phyloP scores from a whole-genome alignment of 176 grass and related monocot species.

The Aechmea fasciata region DNA sequence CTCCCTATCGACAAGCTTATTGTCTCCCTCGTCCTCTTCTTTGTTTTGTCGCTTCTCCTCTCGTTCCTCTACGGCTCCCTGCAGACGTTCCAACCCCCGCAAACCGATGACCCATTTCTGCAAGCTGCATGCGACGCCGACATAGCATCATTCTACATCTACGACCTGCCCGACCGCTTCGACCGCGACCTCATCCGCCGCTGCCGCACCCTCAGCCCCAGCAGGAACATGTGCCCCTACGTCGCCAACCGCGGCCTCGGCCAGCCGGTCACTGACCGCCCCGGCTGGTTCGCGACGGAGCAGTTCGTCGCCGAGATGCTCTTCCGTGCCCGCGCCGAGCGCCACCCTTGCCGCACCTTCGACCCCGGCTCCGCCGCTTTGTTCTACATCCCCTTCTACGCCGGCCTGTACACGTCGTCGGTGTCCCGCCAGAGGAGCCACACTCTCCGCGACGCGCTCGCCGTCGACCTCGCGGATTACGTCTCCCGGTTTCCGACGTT shows the following conservation, averaged over 20 bases:
- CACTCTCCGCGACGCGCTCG: slow-evolving; percentile 30
- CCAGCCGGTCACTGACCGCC: neutral
- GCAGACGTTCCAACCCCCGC: no score
- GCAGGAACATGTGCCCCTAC: slow-evolving; percentile 14
- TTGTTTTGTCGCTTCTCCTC: no score
- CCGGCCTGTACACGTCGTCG: slow-evolving; percentile 3
- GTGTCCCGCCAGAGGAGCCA: neutral
- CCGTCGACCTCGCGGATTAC: slow-evolving; percentile 33
- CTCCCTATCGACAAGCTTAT: no score
- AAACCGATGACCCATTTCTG: no score
- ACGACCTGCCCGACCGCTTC: no score
- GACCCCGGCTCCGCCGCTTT: no score
- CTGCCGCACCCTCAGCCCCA: no score
- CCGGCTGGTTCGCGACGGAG: slow-evolving; percentile 27
- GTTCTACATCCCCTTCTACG: slow-evolving; percentile 22
- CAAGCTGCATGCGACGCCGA: no score
- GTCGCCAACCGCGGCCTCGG: slow-evolving; percentile 20
- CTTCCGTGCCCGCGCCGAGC: slow-evolving; percentile 26
- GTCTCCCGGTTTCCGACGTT: slow-evolving; percentile 26
- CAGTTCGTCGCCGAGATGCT: slow-evolving; percentile 30
- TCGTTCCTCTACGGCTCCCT: no score
- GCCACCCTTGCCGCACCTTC: slow-evolving; percentile 35
- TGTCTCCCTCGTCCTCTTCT: no score
- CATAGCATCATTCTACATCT: no score
- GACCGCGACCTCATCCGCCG: no score